A percentile compares a stretch with the other conserved stretches of the same genome.
Conservation (phyloP, 179 eudicot genomes). For the Patellifolia procumbens region DNA sequence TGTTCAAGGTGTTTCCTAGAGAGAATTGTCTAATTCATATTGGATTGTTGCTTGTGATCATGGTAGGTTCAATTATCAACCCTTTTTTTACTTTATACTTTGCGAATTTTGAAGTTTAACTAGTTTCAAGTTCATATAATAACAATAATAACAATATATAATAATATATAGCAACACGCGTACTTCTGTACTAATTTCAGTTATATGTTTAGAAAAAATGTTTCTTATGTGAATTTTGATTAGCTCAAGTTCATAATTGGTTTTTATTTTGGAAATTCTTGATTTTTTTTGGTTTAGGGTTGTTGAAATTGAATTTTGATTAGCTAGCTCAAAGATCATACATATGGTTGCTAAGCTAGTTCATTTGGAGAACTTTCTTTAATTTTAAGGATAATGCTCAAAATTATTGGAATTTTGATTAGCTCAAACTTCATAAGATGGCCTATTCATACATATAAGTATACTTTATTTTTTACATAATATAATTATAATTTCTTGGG, state of each 20-base stretch:
- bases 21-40: slow-evolving; percentile 12
- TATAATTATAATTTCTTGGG: too few species aligned
- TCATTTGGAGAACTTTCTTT: too few species aligned
- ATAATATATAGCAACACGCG: not conserved
- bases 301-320: not conserved
- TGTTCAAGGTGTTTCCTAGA: not conserved
- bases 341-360: too few species aligned
- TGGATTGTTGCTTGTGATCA: slow-evolving; percentile 36
- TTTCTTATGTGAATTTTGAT: not conserved
- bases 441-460: not conserved
- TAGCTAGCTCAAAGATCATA: not conserved
- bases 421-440: not conserved
- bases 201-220: too few species aligned
- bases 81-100: not conserved
- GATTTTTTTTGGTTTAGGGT: not conserved
- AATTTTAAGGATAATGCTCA: too few species aligned
- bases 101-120: not conserved
- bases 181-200: not conserved
- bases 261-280: not conserved
- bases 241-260: not conserved
- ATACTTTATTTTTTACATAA: too few species aligned
- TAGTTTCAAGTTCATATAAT: not conserved
- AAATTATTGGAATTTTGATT: not conserved
- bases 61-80: slow-evolving; percentile 44
- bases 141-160: not conserved